phyloP scores from a whole-genome alignment of 129 eudicot species.

The Flaveria ramosissima region DNA sequence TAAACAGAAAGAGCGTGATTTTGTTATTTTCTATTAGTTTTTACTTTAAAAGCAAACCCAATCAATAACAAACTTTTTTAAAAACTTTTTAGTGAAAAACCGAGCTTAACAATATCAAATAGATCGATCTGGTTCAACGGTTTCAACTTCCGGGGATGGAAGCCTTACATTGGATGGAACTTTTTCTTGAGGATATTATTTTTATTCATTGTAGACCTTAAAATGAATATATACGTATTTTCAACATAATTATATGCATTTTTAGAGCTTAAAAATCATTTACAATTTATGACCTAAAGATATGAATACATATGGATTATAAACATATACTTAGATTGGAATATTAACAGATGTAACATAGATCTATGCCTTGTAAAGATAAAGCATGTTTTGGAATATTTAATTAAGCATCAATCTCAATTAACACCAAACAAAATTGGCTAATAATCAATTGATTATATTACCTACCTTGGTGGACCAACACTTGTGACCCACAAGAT shows the following conservation, averaged over 20 bases:
- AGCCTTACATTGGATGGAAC: neutral
- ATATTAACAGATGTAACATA: neutral
- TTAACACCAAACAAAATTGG: conserved; percentile 27
- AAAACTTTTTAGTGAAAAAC: neutral
- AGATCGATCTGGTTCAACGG: neutral
- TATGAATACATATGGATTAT: neutral
- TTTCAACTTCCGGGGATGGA: conserved; percentile 4
- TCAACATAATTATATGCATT: neutral
- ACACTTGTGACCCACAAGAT: neutral
- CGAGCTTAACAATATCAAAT: too few relatives aligned
- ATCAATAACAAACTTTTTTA: neutral
- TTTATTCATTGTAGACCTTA: neutral
- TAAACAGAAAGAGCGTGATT: neutral
- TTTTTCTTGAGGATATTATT: neutral
- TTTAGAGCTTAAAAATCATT: neutral
- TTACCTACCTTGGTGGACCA: conserved; percentile 5
- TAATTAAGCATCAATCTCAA: conserved; percentile 29
- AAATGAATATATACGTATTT: neutral
- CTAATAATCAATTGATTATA: neutral
- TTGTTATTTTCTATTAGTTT: neutral
- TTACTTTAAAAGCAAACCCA: neutral
- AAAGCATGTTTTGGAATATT: neutral
- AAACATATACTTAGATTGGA: conserved; percentile 2
- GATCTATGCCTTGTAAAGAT: conserved; percentile 18
- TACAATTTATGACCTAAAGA: neutral